Conservation (phyloP, 1,284 basidiomycete genomes). For the Cutaneotrichosporon dermatis region DNA sequence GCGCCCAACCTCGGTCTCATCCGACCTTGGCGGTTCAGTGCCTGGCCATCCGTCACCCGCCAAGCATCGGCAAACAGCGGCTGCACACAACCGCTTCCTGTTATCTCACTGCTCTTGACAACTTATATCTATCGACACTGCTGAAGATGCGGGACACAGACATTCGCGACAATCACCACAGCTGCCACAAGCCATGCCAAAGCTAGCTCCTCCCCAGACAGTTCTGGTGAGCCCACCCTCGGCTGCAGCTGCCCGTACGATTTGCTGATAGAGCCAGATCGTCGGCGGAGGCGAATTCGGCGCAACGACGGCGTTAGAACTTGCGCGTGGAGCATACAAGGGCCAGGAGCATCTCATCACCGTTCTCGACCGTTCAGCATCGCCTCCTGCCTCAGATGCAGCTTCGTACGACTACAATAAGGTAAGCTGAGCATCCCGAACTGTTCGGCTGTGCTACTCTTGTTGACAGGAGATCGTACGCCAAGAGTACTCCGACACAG, state of each 20-base stretch:
- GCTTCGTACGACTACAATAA: slow-evolving; percentile 30
- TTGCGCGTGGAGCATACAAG: slow-evolving; percentile 12
- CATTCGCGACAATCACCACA: background rate
- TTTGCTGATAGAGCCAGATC: slow-evolving; percentile 7
- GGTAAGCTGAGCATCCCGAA: too few species aligned
- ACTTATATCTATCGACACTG: background rate
- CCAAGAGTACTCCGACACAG: slow-evolving; percentile 27
- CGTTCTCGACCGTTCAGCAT: slow-evolving; percentile 15
- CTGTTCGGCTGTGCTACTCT: too few species aligned
- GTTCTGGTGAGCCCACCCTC: background rate
- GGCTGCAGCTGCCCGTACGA: background rate
- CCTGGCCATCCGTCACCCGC: too few species aligned
- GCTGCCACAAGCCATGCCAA: background rate
- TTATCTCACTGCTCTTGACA: too few species aligned
- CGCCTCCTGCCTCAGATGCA: slow-evolving; percentile 18
- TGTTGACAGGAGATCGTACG: slow-evolving; percentile 24
- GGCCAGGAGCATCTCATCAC: slow-evolving; percentile 16
- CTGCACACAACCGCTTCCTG: too few species aligned
- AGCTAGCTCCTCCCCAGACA: slow-evolving; percentile 2
- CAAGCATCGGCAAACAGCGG: too few species aligned
- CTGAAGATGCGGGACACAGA: background rate
- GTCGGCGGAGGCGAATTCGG: slow-evolving; percentile 24
- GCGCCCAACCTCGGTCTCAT: too few species aligned
- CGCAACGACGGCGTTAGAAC: slow-evolving; percentile 18
- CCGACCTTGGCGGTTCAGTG: too few species aligned